Evolutionary conservation across 1,284 basidiomycete genomes (phyloP).

Genomic region (Tylopilus orsonianus): DNA sequence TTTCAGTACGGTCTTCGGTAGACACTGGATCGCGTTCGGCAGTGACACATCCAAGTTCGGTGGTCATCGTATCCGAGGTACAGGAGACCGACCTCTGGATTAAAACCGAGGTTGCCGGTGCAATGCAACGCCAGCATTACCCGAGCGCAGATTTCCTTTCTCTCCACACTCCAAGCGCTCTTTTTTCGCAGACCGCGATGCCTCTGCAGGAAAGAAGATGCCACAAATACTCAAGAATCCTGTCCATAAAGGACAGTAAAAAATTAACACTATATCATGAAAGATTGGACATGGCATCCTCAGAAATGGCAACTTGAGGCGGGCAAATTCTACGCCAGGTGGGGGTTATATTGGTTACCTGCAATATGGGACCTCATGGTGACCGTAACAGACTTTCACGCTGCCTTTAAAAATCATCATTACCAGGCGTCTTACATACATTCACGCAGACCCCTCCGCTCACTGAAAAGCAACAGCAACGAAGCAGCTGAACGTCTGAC

Average conservation of each 20-base stretch:
- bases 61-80: slow-evolving; percentile 16
- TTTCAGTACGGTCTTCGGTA: slow-evolving; percentile 31
- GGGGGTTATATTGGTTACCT: slow-evolving; percentile 6
- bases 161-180: slow-evolving; percentile 18
- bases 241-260: slow-evolving; percentile 68
- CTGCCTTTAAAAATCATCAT: slow-evolving; percentile 54
- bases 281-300: slow-evolving; percentile 71
- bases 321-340: slow-evolving; percentile 69
- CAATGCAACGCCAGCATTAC: slow-evolving; percentile 42
- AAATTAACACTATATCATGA: slow-evolving; percentile 73
- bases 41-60: slow-evolving; percentile 22
- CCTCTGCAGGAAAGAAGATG: slow-evolving; percentile 63
- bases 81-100: slow-evolving; percentile 17
- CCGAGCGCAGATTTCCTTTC: slow-evolving; percentile 23
- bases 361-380: slow-evolving; percentile 1
- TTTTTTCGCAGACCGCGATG: slow-evolving; percentile 41
- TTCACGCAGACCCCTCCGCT: slow-evolving; percentile 62
- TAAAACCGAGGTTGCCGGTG: slow-evolving; percentile 3
- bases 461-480: slow-evolving; percentile 39
- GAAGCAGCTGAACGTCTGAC: slow-evolving; percentile 36
- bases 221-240: slow-evolving; percentile 70
- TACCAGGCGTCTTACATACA: slow-evolving; percentile 89
- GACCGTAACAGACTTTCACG: slow-evolving; percentile 56
- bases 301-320: slow-evolving; percentile 52
- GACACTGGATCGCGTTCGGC: slow-evolving; percentile 32